Evolutionary conservation across 306 rosid genomes (phyloP), one percentile per base, ranked within the genome.

Genomic region (Alnus rubra): DNA sequence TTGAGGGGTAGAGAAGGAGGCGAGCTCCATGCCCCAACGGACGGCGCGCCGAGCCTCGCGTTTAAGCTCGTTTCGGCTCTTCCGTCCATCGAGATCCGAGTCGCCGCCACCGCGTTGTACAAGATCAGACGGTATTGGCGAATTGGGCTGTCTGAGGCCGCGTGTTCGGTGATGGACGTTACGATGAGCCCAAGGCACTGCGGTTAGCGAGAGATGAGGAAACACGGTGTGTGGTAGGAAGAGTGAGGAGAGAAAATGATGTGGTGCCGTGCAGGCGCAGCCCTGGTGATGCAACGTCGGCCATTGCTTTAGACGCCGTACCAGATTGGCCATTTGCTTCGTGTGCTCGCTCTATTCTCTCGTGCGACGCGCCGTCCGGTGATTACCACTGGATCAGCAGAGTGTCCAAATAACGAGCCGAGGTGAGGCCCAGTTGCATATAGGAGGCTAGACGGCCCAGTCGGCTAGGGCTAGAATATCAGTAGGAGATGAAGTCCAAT

Each of bases 41-140:
- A 96, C 90, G 15, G 98, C 93, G 64, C 94, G 93, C 33, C 80
- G 92, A 49, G 99, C 98, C 74, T 93, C 89, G 39, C 92, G 91
- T 76, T 96, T 96, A 87, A 90, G 45, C 77, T 93, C 85, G 85
- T 93, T 96, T 69, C 94, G 97, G 85, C 97, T 93, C 88, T 89
- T 93, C 63, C 39, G 77, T 0, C 14, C 55, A 10, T 84, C 87
- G 2, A 71, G 2, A 45, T 87, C 94, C 8, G 85, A 83, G 33
- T 56, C 89, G 30, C 71, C 48, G 75, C 48, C 35, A 68, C 49
- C 54, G n/a, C 63, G 81, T 37, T 62, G 82, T 16, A 60, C 76
- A 15, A 78, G 64, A 23, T 84, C 81, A 37, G 77, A 1, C 58
- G 77, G 83, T 1, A 13, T 6, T 37, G 86, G 88, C 80, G 73